A percentile compares a stretch with the other conserved stretches of the same genome.
Evolutionary conservation across 371 early-diverging fungal genomes (phyloP).

Genomic region (Chytridium lagenaria): DNA sequence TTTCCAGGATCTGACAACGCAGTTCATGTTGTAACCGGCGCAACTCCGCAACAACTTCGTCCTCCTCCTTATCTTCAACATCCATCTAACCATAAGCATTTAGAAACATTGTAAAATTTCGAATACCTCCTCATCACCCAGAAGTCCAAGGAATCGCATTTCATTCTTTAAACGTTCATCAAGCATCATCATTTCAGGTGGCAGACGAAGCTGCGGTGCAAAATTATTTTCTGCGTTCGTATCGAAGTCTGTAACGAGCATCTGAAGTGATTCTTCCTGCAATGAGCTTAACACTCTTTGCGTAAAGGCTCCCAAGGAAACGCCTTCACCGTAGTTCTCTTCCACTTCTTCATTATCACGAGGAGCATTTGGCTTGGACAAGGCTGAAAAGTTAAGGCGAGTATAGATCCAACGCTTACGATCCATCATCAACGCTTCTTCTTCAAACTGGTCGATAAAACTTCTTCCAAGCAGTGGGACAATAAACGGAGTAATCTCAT

Average conservation of each 20-base stretch:
- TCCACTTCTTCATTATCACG: conserved; percentile 48
- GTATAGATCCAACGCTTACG: too few species aligned
- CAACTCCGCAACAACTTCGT: conserved; percentile 80
- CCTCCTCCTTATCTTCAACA: conserved; percentile 58
- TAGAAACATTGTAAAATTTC: conserved; percentile 8
- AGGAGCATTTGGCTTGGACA: conserved; percentile 17
- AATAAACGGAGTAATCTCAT: conserved; percentile 71
- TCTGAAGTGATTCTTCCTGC: conserved; percentile 60
- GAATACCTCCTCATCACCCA: conserved; percentile 76
- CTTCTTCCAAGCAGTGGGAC: conserved; percentile 80
- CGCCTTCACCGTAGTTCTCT: conserved; percentile 50
- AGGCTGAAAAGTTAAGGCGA: neutral
- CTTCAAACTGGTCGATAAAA: conserved; percentile 82
- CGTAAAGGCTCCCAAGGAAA: conserved; percentile 71
- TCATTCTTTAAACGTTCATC: conserved; percentile 86
- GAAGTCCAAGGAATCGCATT: conserved; percentile 76
- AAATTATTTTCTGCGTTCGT: neutral
- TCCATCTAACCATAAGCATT: conserved; percentile 20
- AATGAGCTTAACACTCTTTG: conserved; percentile 76
- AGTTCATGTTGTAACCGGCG: conserved; percentile 72
- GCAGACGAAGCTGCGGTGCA: conserved; percentile 30
- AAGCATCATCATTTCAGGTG: conserved; percentile 46
- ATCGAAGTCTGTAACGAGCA: conserved; percentile 46
- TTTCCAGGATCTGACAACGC: conserved; percentile 71
- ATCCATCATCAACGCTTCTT: too few species aligned